These are phyloP conservation scores for Geum urbanum DNA, from an alignment of 306 rosid genomes.

Conservation along the genomic window DNA sequence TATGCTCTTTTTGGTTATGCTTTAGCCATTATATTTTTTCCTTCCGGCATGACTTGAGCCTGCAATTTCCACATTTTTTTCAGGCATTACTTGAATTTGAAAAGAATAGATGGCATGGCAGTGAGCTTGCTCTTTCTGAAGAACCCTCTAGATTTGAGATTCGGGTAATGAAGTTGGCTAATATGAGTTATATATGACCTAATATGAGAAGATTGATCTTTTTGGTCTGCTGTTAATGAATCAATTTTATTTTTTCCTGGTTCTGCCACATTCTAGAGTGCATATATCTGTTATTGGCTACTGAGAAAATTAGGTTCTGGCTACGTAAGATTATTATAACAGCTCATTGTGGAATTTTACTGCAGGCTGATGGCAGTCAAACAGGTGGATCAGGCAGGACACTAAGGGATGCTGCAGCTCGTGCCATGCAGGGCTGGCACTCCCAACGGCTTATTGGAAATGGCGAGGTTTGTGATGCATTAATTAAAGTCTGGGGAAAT, in stretches of 20 bases:
- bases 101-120: conserved; percentile 54
- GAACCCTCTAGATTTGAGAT: conserved; percentile 58
- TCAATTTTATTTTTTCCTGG: background rate
- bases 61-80: background rate
- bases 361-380: conserved; percentile 31
- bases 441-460: conserved; percentile 68
- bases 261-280: background rate
- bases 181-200: background rate
- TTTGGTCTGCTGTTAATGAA: background rate
- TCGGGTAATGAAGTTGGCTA: conserved; percentile 38
- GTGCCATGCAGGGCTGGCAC: conserved; percentile 89
- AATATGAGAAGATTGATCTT: background rate
- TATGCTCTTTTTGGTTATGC: background rate
- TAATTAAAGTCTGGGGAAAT: conserved; percentile 43
- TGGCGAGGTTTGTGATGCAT: conserved; percentile 69
- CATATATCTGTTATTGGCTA: conserved; percentile 8
- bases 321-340: background rate
- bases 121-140: conserved; percentile 50
- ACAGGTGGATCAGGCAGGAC: conserved; percentile 67
- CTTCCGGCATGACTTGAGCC: conserved; percentile 1
- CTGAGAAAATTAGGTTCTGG: background rate
- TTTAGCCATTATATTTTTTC: background rate
- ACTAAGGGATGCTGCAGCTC: conserved; percentile 78
- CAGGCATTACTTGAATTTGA: conserved; percentile 79
- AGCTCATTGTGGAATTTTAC: conserved; percentile 5